Evolutionary conservation across 148 eudicot genomes (phyloP).

Genomic region (Cornus kousa): DNA sequence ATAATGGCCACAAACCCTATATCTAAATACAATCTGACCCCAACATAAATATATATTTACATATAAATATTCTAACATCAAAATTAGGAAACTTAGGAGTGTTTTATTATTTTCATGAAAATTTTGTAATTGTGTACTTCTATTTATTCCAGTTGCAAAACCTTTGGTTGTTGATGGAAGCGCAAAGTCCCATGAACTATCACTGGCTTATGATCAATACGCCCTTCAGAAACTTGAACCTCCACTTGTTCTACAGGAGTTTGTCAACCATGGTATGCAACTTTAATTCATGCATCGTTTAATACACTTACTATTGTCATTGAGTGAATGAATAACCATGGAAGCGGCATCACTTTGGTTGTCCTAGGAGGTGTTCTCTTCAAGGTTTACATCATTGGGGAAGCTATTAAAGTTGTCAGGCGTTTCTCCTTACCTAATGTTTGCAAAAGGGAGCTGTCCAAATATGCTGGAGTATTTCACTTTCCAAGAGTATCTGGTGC

Average conservation of each 20-base stretch:
- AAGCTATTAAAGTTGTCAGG: slow-evolving; percentile 86
- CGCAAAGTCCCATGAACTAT: slow-evolving; percentile 83
- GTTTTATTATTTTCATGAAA: neutral
- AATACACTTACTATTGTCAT: neutral
- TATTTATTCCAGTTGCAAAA: slow-evolving; percentile 75
- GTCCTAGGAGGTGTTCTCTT: slow-evolving; percentile 81
- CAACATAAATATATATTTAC: too few species aligned
- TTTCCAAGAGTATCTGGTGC: slow-evolving; percentile 98
- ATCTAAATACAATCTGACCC: too few species aligned
- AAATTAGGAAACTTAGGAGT: neutral
- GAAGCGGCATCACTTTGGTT: slow-evolving; percentile 7
- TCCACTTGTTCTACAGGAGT: slow-evolving; percentile 92
- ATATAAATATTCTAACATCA: too few species aligned
- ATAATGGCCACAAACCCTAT: too few species aligned
- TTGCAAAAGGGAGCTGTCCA: slow-evolving; percentile 57
- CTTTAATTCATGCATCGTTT: neutral
- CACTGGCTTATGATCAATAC: slow-evolving; percentile 84
- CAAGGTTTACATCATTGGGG: slow-evolving; percentile 90
- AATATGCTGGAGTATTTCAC: slow-evolving; percentile 61
- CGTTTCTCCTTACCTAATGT: slow-evolving; percentile 92
- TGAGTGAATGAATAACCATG: slow-evolving; percentile 3
- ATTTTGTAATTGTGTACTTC: slow-evolving; percentile 6
- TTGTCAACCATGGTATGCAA: slow-evolving; percentile 83
- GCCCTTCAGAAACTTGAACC: slow-evolving; percentile 87
- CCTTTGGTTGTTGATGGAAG: slow-evolving; percentile 77